Percentiles rank a stretch among this genome's conserved stretches.
Conservation (phyloP, 2,329 filamentous ascomycete species). For the Trichoderma aggressivum region DNA sequence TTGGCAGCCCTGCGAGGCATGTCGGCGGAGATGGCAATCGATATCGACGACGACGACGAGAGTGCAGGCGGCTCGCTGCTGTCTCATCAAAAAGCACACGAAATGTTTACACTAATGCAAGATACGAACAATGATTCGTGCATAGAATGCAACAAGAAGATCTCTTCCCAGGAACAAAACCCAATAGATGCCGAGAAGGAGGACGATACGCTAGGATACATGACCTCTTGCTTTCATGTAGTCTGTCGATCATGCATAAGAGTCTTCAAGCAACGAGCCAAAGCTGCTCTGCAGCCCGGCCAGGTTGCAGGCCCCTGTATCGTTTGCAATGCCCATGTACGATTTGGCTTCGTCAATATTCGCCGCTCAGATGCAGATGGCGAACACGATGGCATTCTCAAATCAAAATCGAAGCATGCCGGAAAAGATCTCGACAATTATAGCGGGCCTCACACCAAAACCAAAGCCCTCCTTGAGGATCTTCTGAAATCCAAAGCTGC, state of each 20-base stretch:
- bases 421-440: constrained; percentile 67
- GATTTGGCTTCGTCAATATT: constrained; percentile 64
- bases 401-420: constrained; percentile 28
- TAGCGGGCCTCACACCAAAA: constrained; percentile 87
- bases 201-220: constrained; percentile 65
- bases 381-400: constrained; percentile 53
- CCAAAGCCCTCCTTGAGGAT: constrained; percentile 73
- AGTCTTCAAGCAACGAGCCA: constrained; percentile 53
- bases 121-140: constrained; percentile 78
- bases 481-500: constrained; percentile 63
- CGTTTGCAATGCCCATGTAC: constrained; percentile 63
- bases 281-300: constrained; percentile 35
- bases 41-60: constrained; percentile 78
- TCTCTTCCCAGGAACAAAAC: constrained; percentile 55
- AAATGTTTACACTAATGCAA: constrained; percentile 79
- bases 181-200: constrained; percentile 57
- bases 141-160: constrained; percentile 62
- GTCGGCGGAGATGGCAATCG: constrained; percentile 81
- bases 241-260: constrained; percentile 73
- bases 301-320: constrained; percentile 57
- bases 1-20: constrained; percentile 75
- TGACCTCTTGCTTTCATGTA: constrained; percentile 85
- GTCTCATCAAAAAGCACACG: constrained; percentile 71
- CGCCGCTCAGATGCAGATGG: constrained; percentile 57
- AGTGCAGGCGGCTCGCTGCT: constrained; percentile 57